These are phyloP conservation scores for Biancaea sappan DNA, from an alignment of 306 rosid genomes.

Conservation along the genomic window DNA sequence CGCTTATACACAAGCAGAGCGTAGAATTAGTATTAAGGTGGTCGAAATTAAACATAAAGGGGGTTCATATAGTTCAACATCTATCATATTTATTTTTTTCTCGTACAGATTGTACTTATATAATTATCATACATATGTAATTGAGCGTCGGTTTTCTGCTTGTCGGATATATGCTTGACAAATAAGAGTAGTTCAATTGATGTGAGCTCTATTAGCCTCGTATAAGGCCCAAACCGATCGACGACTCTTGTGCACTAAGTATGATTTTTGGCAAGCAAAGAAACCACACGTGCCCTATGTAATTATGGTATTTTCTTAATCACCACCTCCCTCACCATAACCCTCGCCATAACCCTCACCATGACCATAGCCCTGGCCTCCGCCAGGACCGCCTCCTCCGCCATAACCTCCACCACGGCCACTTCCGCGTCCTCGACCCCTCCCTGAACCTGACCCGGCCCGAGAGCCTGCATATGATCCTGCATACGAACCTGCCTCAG, in stretches of 20 bases:
- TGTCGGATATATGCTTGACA: too few relatives aligned
- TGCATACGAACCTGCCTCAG: conserved; percentile 39
- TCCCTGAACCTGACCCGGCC: conserved; percentile 50
- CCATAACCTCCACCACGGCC: conserved; percentile 6
- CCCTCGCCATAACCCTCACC: conserved; percentile 30
- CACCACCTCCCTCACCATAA: conserved; percentile 39
- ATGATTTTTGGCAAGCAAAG: too few relatives aligned
- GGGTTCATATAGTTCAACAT: not conserved
- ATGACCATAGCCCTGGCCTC: conserved; percentile 25
- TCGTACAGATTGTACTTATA: not conserved
- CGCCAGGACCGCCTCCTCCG: not conserved
- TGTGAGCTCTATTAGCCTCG: too few relatives aligned
- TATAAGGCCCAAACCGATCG: too few relatives aligned
- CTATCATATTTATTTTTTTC: not conserved
- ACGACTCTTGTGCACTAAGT: too few relatives aligned
- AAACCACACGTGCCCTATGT: too few relatives aligned
- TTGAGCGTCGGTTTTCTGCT: too few relatives aligned
- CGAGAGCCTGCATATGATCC: conserved; percentile 55
- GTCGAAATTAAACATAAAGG: conserved; percentile 19
- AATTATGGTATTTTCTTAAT: conserved; percentile 31
- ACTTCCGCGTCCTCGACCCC: conserved; percentile 7
- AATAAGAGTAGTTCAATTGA: too few relatives aligned
- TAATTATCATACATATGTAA: too few relatives aligned
- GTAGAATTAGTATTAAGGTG: too few relatives aligned
- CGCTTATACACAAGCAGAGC: too few relatives aligned